Evolutionary conservation across 768 basidiomycete species (phyloP), one percentile per base, ranked within the genome.

Genomic region (Naematelia aurantialba): DNA sequence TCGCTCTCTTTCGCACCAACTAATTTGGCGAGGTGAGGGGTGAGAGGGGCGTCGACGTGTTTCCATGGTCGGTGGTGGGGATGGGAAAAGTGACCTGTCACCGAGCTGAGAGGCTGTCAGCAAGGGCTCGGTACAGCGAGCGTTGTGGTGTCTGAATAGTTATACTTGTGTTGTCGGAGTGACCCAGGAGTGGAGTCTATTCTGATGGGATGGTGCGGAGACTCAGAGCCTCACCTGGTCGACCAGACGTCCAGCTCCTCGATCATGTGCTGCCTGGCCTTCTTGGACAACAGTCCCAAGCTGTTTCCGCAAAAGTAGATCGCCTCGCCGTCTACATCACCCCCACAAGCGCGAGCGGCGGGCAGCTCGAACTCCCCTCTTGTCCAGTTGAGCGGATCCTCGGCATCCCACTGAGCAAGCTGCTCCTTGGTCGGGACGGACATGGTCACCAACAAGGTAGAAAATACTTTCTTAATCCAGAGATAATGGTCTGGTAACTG

Each of bases 261-360:
- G 62, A 87, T 79, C 14, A 98, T 80, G 45, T 92, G 81, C 60
- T 81, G 74, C 62, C 83, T 82, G 27, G 92, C 88, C 34, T 84
- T 81, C 74, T 85, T 89, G 45, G 89, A 84, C 69, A 89, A 80
- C 55, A 87, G 81, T 3, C 96, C 96, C 10, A 98, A 83, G 24
- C 92, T 97, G 79, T 99, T 98, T 30, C 96, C 96, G 74, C 90
- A 93, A 52, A 99, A 85, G 77, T 99, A 99, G 30, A 86, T 84
- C 2, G 70, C 66, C 5, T 69, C 62, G 2, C 71, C 72, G 21
- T 72, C 73, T 71, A 24, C 44, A 13, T 67, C 59, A 13, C 70
- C 72, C 14, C 76, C 76, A 54, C 72, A 72, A n/a, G 73, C 76
- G 25, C 59, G 51, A 10, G 58, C 58, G 0, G 56, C 50, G 5